A percentile compares a stretch with the other conserved stretches of the same genome.
Conservation (phyloP, 306 rosid species). For the Leucaena leucocephala region DNA sequence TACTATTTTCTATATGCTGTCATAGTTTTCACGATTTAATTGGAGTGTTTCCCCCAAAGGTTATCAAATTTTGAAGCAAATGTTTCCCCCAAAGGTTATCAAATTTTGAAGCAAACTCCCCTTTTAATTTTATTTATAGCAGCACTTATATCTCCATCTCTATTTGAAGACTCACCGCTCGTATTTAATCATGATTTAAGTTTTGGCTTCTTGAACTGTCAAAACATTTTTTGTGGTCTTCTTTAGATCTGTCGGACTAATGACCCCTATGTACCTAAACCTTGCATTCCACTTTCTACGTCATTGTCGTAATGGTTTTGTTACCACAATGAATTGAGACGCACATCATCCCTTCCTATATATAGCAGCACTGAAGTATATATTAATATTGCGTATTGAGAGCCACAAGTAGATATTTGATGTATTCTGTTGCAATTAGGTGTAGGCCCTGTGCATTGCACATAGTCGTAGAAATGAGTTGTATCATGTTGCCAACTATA, state of each 20-base stretch:
- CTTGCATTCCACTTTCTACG: conserved; percentile 9
- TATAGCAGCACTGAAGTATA: conserved; percentile 13
- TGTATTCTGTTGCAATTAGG: background rate
- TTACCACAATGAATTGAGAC: background rate
- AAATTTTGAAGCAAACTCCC: conserved; percentile 13
- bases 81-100: conserved; percentile 14
- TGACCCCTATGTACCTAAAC: background rate
- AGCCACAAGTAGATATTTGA: background rate
- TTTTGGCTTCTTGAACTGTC: background rate
- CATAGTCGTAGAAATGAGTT: background rate
- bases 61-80: conserved; percentile 17
- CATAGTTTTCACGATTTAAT: background rate
- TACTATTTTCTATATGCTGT: background rate
- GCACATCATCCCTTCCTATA: background rate
- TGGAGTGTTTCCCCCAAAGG: conserved; percentile 18
- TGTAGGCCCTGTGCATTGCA: background rate
- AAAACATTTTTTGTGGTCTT: background rate
- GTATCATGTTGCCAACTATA: background rate
- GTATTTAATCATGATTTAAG: conserved; percentile 22
- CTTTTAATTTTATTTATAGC: conserved; percentile 21
- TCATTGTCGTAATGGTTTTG: conserved; percentile 16
- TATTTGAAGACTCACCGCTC: conserved; percentile 10
- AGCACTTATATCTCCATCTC: conserved; percentile 22
- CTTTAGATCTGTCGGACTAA: background rate
- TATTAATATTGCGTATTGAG: conserved; percentile 18